Percentiles rank a stretch among this genome's conserved stretches.
phyloP scores from a whole-genome alignment of 2,329 filamentous ascomycete genomes.

The Cladosporium sphaerospermum region DNA sequence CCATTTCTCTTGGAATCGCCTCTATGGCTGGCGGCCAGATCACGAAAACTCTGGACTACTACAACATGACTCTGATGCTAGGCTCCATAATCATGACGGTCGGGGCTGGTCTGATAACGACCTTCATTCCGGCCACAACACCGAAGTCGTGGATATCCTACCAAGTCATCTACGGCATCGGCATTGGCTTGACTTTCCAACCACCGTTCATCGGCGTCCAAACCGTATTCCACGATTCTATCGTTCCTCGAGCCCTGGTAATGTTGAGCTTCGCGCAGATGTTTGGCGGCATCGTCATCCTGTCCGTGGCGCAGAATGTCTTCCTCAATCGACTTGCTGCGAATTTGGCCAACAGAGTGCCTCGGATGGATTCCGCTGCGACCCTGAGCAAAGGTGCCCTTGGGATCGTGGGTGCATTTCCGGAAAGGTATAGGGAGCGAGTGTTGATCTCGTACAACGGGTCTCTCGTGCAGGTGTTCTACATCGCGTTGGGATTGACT shows the following conservation, averaged over 20 bases:
- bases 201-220: conserved; percentile 26
- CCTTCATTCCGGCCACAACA: conserved; percentile 20
- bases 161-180: conserved; percentile 28
- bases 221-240: conserved; percentile 7
- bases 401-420: too few relatives aligned
- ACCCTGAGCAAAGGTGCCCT: conserved; percentile 2
- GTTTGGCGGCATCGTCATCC: conserved; percentile 12
- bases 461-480: conserved; percentile 52
- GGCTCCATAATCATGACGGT: conserved; percentile 12
- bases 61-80: conserved; percentile 12
- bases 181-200: conserved; percentile 26
- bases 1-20: conserved; percentile 40
- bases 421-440: conserved; percentile 38
- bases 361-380: conserved; percentile 13
- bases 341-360: not conserved
- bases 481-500: conserved; percentile 48
- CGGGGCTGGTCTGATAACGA: conserved; percentile 17
- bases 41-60: conserved; percentile 15
- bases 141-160: conserved; percentile 28
- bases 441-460: conserved; percentile 59
- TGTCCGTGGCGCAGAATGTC: conserved; percentile 15
- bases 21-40: conserved; percentile 13
- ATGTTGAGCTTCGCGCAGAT: conserved; percentile 14
- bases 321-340: conserved; percentile 11
- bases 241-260: conserved; percentile 10